Evolutionary conservation across 1,284 basidiomycete species (phyloP).

Genomic region (Boletus holoroseus): DNA sequence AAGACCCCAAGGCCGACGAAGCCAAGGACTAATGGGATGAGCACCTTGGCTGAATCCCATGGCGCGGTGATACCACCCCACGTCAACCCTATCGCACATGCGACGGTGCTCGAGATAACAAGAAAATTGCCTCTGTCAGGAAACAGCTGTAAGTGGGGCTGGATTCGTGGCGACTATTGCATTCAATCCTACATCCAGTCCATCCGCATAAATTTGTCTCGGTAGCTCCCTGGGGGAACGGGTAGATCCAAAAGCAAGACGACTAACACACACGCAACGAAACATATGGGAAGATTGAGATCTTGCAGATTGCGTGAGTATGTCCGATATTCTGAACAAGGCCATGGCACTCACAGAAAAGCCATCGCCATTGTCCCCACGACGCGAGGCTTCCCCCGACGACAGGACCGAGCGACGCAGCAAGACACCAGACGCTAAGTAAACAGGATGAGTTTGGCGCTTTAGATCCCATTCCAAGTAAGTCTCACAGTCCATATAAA

Average conservation of each 20-base stretch:
- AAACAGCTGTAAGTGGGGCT: neutral
- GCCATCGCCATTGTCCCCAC: constrained; percentile 36
- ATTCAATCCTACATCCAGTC: constrained; percentile 9
- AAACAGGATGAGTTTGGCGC: neutral
- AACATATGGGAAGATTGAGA: constrained; percentile 7
- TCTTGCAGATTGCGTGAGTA: neutral
- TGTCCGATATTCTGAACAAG: too few species aligned
- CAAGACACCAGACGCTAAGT: constrained; percentile 8
- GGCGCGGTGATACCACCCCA: constrained; percentile 6
- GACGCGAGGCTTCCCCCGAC: constrained; percentile 36
- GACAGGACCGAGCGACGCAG: constrained; percentile 30
- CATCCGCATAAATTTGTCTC: constrained; percentile 3
- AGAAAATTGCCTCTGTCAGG: constrained; percentile 2
- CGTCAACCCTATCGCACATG: constrained; percentile 4
- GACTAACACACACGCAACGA: neutral
- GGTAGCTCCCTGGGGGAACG: neutral
- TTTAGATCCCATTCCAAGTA: neutral
- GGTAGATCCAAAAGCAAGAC: constrained; percentile 1
- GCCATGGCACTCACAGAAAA: constrained; percentile 30
- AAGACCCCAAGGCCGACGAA: constrained; percentile 12
- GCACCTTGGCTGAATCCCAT: constrained; percentile 12
- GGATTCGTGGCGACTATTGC: neutral
- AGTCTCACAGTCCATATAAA: constrained; percentile 20
- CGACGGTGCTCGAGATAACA: constrained; percentile 4
- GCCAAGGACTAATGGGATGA: constrained; percentile 13